Base-by-base conservation (phyloP, 345 rosid genomes). In the Eucalyptus marginata region DNA sequence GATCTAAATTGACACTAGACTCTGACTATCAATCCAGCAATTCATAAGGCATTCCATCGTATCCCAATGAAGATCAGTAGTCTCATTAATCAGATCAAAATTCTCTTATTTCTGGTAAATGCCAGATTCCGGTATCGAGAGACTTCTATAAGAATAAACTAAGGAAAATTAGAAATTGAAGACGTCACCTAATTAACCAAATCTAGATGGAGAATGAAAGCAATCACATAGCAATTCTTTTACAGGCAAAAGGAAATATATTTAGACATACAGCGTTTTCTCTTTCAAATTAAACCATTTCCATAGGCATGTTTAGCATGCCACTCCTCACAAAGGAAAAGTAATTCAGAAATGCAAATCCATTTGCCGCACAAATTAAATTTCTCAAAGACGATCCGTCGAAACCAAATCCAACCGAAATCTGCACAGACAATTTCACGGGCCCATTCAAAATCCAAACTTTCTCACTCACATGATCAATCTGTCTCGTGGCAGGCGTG, bases 401-500 rank as follows among this genome's bases (percentile, higher is more conserved):
- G 43, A 16, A 46, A 43, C 79, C 83, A 71, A 90, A 89, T 76
- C 49, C 56, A 68, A 90, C 66, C 84, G 13, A 40, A 40, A 76
- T 76, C 47, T 7, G 46, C 84, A 33, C 44, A 13, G 49, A 83
- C 40, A 80, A 62, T 43, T 88, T 36, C 43, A 43, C 49, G 16
- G 6, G 62, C 13, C 49, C 29, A 17, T 17, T 54, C 76, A n/a
- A 59, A 56, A 47, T 52, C 86, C 87, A 40, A 46, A 56, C 68
- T 49, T 59, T n/a, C 88, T 43, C 86, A 94, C 99, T 96, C 91
- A 98, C 99, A 90, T 98, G 99, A 94, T 98, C 99, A 91, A 98
- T 98, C 95, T 98, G 99, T 87, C 90, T 90, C 7, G 99, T 98
- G 1, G 99, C 99, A 18, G 99, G 93, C 6, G 99, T 98, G 92